Percentiles rank a stretch among this genome's conserved stretches.
These are phyloP conservation scores for Plasmodium yoelii DNA, from an alignment of 169 alveolate genomes.

Conservation along the genomic window DNA sequence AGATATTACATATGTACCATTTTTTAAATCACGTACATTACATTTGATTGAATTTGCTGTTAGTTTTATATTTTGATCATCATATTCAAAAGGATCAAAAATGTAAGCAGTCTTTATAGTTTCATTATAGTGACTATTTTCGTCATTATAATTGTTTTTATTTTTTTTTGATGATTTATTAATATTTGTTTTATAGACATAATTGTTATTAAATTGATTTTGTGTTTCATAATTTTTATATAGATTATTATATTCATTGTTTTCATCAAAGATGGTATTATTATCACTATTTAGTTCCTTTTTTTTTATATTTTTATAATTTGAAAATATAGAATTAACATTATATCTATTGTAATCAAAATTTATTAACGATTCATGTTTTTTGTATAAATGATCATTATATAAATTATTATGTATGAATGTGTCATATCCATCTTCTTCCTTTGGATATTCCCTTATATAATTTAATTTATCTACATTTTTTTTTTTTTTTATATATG, in stretches of 20 bases:
- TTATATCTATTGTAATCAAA: slow-evolving; percentile 45
- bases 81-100: slow-evolving; percentile 12
- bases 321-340: slow-evolving; percentile 59
- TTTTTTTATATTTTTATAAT: slow-evolving; percentile 49
- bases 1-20: slow-evolving; percentile 66
- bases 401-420: slow-evolving; percentile 38
- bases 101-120: slow-evolving; percentile 49
- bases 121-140: slow-evolving; percentile 11
- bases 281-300: background rate
- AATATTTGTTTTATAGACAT: background rate
- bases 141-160: background rate
- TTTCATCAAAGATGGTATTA: background rate
- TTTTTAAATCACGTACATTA: slow-evolving; percentile 41
- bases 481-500: slow-evolving; percentile 48
- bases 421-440: slow-evolving; percentile 19
- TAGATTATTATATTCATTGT: background rate
- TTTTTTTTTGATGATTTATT: background rate
- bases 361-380: slow-evolving; percentile 32
- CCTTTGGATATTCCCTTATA: slow-evolving; percentile 5
- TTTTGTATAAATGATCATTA: slow-evolving; percentile 20
- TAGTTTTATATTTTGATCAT: slow-evolving; percentile 25
- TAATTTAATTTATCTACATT: slow-evolving; percentile 50
- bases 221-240: background rate
- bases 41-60: slow-evolving; percentile 31
- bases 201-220: background rate